These are phyloP conservation scores for Thoreauomyces humboldtii DNA, from an alignment of 192 early-diverging fungal genomes.

Conservation along the genomic window DNA sequence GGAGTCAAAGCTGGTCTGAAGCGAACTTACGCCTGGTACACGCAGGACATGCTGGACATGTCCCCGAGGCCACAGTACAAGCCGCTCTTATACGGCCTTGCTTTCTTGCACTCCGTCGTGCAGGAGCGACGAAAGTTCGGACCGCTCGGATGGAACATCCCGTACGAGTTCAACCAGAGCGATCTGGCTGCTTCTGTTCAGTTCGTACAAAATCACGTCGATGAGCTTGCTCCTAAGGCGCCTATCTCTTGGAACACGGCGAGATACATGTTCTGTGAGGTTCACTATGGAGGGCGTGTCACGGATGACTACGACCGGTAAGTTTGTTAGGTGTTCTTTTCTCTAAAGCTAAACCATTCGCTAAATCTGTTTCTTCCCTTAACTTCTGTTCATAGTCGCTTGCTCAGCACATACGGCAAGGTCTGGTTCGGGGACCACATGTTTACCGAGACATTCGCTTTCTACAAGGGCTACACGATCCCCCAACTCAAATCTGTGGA, in stretches of 20 bases:
- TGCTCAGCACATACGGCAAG: constrained; percentile 59
- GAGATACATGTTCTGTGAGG: constrained; percentile 68
- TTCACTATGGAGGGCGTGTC: constrained; percentile 64
- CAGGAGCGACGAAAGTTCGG: constrained; percentile 67
- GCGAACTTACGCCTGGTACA: constrained; percentile 64
- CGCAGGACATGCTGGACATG: constrained; percentile 72
- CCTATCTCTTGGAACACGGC: constrained; percentile 60
- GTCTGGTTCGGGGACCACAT: constrained; percentile 72
- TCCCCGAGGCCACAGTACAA: constrained; percentile 62
- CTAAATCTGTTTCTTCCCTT: constrained; percentile 3
- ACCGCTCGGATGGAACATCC: constrained; percentile 68
- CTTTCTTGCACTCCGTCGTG: constrained; percentile 66
- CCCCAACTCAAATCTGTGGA: constrained; percentile 64
- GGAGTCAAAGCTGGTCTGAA: constrained; percentile 66
- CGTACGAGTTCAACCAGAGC: constrained; percentile 69
- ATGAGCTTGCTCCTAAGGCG: constrained; percentile 64
- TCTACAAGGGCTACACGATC: constrained; percentile 65
- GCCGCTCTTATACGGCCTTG: constrained; percentile 59
- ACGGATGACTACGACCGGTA: constrained; percentile 65
- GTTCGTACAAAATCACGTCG: constrained; percentile 69
- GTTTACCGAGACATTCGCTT: constrained; percentile 61
- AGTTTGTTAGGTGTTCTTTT: constrained; percentile 15
- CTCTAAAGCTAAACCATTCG: not conserved
- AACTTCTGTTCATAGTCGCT: constrained; percentile 40
- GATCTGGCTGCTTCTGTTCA: constrained; percentile 64